phyloP scores from a whole-genome alignment of 768 basidiomycete genomes.

The Macrolepiota albuminosa region DNA sequence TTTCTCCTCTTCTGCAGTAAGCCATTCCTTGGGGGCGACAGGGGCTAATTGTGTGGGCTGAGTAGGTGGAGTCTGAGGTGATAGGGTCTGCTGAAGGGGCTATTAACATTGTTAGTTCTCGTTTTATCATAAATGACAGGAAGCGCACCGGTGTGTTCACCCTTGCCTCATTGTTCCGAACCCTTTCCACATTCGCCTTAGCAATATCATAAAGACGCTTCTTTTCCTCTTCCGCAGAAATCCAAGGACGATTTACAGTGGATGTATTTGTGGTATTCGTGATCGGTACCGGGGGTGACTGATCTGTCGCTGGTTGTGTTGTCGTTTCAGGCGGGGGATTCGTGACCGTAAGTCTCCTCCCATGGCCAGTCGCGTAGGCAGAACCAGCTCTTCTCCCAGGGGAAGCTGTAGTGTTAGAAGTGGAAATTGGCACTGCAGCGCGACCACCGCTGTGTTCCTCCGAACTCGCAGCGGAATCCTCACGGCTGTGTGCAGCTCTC shows the following conservation, averaged over 20 bases:
- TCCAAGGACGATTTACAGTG: conserved; percentile 37
- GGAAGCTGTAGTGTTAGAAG: conserved; percentile 3
- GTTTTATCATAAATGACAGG: not conserved
- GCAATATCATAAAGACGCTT: conserved; percentile 59
- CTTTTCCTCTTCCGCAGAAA: conserved; percentile 61
- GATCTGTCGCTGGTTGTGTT: conserved; percentile 15
- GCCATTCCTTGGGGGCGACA: conserved; percentile 36
- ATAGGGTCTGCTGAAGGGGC: conserved; percentile 18
- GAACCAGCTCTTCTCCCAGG: conserved; percentile 21
- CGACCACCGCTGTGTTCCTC: conserved; percentile 14
- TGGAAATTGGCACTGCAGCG: conserved; percentile 3
- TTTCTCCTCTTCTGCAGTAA: conserved; percentile 75
- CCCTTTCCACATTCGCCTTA: conserved; percentile 50
- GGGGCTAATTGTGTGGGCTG: conserved; percentile 17
- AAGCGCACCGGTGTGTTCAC: conserved; percentile 27
- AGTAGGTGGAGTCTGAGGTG: conserved; percentile 12
- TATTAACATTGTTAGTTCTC: conserved; percentile 9
- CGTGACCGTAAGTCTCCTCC: conserved; percentile 33
- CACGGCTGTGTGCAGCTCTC: conserved; percentile 14
- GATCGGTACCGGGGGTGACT: conserved; percentile 1
- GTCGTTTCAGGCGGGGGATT: conserved; percentile 29
- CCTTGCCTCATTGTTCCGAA: conserved; percentile 31
- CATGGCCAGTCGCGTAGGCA: conserved; percentile 15
- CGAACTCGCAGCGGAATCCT: conserved; percentile 16
- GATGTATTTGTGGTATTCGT: not conserved